Evolutionary conservation across 2,329 filamentous ascomycete species (phyloP).

Genomic region (Trichoderma endophyticum): DNA sequence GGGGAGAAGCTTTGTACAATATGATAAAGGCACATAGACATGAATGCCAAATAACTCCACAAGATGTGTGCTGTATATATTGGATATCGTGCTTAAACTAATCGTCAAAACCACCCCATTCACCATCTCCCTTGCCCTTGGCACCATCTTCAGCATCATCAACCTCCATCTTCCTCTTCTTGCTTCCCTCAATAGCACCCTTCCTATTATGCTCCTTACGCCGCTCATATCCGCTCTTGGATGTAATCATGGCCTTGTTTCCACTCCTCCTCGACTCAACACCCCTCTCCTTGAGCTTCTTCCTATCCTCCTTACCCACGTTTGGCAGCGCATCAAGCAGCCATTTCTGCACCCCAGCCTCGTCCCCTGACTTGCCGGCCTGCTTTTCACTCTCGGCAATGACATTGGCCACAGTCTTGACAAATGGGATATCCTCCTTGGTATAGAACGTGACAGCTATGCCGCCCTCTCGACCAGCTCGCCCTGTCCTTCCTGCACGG

Average conservation of each 20-base stretch:
- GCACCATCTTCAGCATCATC: constrained; percentile 22
- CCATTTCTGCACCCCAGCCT: constrained; percentile 73
- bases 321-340: constrained; percentile 82
- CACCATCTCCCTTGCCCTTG: constrained; percentile 26
- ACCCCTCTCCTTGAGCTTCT: constrained; percentile 76
- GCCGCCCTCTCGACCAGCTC: constrained; percentile 82
- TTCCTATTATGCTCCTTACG: constrained; percentile 63
- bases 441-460: constrained; percentile 94
- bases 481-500: constrained; percentile 84
- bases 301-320: constrained; percentile 77
- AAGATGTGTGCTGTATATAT: not conserved
- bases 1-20: not conserved
- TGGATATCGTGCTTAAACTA: constrained; percentile 24
- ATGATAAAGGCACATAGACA: not conserved
- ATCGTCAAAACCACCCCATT: constrained; percentile 51
- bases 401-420: constrained; percentile 91
- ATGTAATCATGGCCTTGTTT: constrained; percentile 67
- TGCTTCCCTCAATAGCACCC: constrained; percentile 61
- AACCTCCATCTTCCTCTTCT: constrained; percentile 46
- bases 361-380: constrained; percentile 49
- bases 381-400: constrained; percentile 80
- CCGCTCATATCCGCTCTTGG: constrained; percentile 73
- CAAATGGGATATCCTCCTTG: constrained; percentile 83
- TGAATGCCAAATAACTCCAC: not conserved
- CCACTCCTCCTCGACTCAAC: constrained; percentile 64